These are phyloP conservation scores for Myriosclerotinia scirpicola DNA, from an alignment of 2,329 filamentous ascomycete species.

Conservation along the genomic window DNA sequence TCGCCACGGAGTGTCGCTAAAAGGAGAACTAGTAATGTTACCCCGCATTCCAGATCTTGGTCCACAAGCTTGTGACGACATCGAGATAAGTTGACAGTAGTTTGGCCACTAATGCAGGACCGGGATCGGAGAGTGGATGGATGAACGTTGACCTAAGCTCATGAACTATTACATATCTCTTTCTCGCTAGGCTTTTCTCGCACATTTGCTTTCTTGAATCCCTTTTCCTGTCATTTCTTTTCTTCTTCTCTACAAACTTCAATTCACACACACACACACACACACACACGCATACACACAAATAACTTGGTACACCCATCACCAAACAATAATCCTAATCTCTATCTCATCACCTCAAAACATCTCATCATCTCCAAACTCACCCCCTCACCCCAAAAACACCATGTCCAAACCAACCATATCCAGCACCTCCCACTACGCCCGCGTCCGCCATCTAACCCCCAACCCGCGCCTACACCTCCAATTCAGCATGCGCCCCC, in stretches of 20 bases:
- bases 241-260: no score
- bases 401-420: background rate
- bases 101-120: no score
- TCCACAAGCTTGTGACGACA: slow-evolving; percentile 3
- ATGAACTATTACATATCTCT: no score
- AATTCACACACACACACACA: no score
- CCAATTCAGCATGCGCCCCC: background rate
- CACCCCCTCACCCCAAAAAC: no score
- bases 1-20: background rate
- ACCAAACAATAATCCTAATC: no score
- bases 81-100: background rate
- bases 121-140: background rate
- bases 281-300: no score
- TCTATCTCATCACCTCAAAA: no score
- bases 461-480: slow-evolving; percentile 9
- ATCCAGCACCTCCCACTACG: background rate
- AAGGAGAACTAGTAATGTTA: background rate
- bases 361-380: background rate
- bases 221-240: no score
- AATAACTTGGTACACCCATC: no score
- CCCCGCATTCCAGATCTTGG: slow-evolving; percentile 4
- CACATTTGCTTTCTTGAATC: no score
- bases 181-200: background rate
- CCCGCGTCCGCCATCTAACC: slow-evolving; percentile 9
- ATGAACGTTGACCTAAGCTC: no score